A percentile compares a stretch with the other conserved stretches of the same genome.
phyloP scores from a whole-genome alignment of 1,139 yeast genomes.

The Protomyces macrosporus region DNA sequence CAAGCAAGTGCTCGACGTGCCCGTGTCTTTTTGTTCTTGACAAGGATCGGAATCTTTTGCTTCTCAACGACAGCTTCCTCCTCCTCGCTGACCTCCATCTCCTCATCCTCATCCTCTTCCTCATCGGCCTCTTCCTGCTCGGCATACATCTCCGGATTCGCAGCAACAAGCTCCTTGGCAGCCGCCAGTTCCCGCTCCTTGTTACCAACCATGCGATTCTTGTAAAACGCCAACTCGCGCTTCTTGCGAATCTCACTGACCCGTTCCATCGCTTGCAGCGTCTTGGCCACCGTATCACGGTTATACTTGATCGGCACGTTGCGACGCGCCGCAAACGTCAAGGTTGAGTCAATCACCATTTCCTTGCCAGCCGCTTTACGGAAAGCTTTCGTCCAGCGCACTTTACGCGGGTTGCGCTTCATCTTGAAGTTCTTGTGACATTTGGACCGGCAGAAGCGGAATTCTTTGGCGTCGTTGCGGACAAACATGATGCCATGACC shows the following conservation, averaged over 20 bases:
- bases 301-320: constrained; percentile 97
- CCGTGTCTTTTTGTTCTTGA: constrained; percentile 21
- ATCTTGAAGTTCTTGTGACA: constrained; percentile 97
- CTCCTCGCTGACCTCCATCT: constrained; percentile 46
- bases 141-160: constrained; percentile 86
- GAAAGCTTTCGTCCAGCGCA: constrained; percentile 94
- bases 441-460: constrained; percentile 94
- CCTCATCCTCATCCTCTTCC: constrained; percentile 52
- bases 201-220: constrained; percentile 99
- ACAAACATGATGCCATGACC: constrained; percentile 98
- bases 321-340: constrained; percentile 94
- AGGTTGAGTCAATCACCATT: constrained; percentile 92
- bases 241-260: constrained; percentile 91
- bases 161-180: constrained; percentile 82
- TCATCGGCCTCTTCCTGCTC: constrained; percentile 77
- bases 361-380: constrained; percentile 99
- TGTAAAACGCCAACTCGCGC: constrained; percentile 97
- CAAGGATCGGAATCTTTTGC: constrained; percentile 36
- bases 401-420: constrained; percentile 97
- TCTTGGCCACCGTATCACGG: constrained; percentile 90
- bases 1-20: background rate
- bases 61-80: constrained; percentile 47
- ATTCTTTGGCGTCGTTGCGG: constrained; percentile 95
- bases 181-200: constrained; percentile 76
- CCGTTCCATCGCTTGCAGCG: constrained; percentile 91